Conservation (phyloP, 176 grass and related monocot species). For the Echinochloa phyllopogon region DNA sequence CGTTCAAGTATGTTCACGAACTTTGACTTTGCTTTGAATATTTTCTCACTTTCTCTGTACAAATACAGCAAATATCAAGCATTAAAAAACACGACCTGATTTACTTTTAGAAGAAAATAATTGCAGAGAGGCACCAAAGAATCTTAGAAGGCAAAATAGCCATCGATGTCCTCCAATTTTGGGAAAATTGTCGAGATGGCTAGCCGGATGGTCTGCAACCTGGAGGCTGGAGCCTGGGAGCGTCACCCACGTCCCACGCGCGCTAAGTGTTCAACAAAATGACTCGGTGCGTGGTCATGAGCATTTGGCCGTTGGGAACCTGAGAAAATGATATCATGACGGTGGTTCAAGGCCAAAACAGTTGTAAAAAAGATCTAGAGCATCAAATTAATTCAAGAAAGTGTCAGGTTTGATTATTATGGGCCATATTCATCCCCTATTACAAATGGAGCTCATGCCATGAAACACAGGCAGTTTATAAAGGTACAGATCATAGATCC, state of each 20-base stretch:
- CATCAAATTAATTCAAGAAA: slow-evolving; percentile 54
- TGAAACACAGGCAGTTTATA: not conserved
- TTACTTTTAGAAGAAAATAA: not conserved
- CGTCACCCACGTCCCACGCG: not conserved
- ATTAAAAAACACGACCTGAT: not conserved
- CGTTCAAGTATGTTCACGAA: not conserved
- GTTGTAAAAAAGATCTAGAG: slow-evolving; percentile 40
- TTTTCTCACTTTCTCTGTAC: not conserved
- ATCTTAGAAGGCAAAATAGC: too few relatives aligned
- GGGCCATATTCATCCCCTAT: slow-evolving; percentile 31
- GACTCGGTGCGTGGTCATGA: not conserved
- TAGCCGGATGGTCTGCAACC: not conserved
- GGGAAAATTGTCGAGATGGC: too few relatives aligned
- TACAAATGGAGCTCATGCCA: slow-evolving; percentile 38
- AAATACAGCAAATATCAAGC: too few relatives aligned
- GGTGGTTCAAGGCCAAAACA: slow-evolving; percentile 37
- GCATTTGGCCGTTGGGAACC: not conserved
- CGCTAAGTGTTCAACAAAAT: not conserved
- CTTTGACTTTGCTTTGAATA: not conserved
- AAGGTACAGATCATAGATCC: not conserved
- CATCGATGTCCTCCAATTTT: too few relatives aligned
- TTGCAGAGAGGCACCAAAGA: not conserved
- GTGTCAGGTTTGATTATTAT: slow-evolving; percentile 13
- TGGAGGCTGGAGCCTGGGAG: not conserved
- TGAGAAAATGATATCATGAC: slow-evolving; percentile 37